Base-by-base conservation (phyloP, 78 protist genomes). In the Tieghemostelium lacteum region DNA sequence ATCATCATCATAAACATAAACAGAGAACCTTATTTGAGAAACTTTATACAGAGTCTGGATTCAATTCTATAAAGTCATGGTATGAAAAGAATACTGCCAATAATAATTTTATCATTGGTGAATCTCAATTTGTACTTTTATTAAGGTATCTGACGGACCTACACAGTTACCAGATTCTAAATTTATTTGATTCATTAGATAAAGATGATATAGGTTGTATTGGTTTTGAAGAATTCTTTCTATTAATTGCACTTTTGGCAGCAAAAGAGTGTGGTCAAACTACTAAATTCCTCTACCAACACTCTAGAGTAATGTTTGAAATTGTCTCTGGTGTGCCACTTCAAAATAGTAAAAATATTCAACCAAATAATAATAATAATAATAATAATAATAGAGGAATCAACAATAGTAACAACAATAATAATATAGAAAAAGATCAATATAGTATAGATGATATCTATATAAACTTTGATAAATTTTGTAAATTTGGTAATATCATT, bases 211-310 rank as follows among this genome's bases (percentile, higher is more conserved):
- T 83, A 6, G 89, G 89, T 40, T 40, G 20, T 28, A 73, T 83
- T 2, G 89, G 89, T 1, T 83, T 83, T 16, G 89, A 83, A 31
- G 89, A 83, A n/a, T 83, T 83, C 61, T 83, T 83, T 55, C 52
- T 83, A 0, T 40, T 83, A 8, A 33, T 83, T 3, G 75, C 89
- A 17, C 62, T 83, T 28, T 69, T 54, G 20, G 57, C 78, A 0
- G 45, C 78, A 5, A 37, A 77, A 28, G 89, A 83, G 22, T 83
- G 78, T 66, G 89, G 78, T 29, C 89, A 83, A 42, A 83, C 89
- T 31, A 69, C 89, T 2, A 83, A 69, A 42, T 83, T 83, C 50
- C 77, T 83, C 2, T 83, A 83, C 55, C 75, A 69, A n/a, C 89
- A 83, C 62, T 37, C 65, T 22, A 31, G 65, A 19, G 89, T 45